These are phyloP conservation scores for Elongisporangium anandrum DNA, from an alignment of 352 stramenopile genomes.

Conservation along the genomic window DNA sequence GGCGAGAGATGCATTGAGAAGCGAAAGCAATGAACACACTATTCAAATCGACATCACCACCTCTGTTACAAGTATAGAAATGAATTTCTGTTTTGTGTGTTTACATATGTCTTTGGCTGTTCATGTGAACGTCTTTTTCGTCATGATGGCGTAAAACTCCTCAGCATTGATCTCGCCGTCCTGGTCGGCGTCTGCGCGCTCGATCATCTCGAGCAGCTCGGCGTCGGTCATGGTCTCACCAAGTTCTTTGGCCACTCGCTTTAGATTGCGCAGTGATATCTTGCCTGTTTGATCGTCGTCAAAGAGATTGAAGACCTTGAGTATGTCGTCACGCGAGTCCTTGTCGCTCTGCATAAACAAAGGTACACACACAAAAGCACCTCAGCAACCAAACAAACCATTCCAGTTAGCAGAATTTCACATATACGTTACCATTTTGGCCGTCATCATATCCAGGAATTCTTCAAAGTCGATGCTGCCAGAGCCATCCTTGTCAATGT, in stretches of 20 bases:
- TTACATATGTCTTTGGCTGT: constrained; percentile 11
- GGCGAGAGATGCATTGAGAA: background rate
- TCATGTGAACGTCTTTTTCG: constrained; percentile 91
- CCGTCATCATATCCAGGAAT: constrained; percentile 97
- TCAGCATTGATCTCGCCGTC: constrained; percentile 97
- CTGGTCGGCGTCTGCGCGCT: constrained; percentile 93
- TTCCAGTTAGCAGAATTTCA: background rate
- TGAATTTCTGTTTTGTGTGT: constrained; percentile 8
- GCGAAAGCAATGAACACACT: background rate
- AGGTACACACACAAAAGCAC: constrained; percentile 3
- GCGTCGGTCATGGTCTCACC: constrained; percentile 99
- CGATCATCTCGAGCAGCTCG: constrained; percentile 99
- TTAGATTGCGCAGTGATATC: constrained; percentile 97
- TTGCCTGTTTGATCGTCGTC: constrained; percentile 97
- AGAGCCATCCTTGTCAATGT: constrained; percentile 95
- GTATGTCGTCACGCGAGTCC: constrained; percentile 95
- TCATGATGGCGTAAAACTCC: constrained; percentile 99
- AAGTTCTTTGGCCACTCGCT: constrained; percentile 97
- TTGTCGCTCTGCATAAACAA: constrained; percentile 84
- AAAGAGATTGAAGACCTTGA: constrained; percentile 96
- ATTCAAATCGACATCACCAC: background rate
- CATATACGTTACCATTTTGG: constrained; percentile 82
- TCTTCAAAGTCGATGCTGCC: constrained; percentile 97
- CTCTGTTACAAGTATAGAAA: constrained; percentile 2
- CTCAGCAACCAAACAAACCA: background rate